phyloP scores from a whole-genome alignment of 495 filamentous ascomycete genomes.

The Aspergillus avenaceus region DNA sequence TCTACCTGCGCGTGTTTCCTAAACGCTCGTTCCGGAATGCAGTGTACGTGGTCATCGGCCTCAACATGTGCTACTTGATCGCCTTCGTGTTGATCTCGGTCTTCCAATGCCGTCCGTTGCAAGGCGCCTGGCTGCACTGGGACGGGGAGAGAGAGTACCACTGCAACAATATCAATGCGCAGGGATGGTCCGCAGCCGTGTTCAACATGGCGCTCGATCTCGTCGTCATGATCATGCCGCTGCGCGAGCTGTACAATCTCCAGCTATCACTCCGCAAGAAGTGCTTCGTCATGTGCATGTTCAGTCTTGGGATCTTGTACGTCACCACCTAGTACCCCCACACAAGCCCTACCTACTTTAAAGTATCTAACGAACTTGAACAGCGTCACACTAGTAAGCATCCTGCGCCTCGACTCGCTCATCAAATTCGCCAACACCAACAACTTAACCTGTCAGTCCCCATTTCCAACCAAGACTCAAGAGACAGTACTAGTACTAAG shows the following conservation, averaged over 20 bases:
- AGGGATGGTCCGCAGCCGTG: slow-evolving; percentile 35
- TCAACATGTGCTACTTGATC: slow-evolving; percentile 35
- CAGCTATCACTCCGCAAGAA: slow-evolving; percentile 30
- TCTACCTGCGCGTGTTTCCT: slow-evolving; percentile 44
- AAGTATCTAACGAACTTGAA: slow-evolving; percentile 3
- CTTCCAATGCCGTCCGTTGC: slow-evolving; percentile 40
- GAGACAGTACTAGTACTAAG: too few relatives aligned
- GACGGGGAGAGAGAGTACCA: slow-evolving; percentile 30
- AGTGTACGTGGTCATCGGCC: slow-evolving; percentile 26
- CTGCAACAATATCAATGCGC: slow-evolving; percentile 39
- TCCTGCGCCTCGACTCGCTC: slow-evolving; percentile 29
- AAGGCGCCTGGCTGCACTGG: slow-evolving; percentile 39
- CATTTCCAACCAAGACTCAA: not conserved
- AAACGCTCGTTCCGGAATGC: slow-evolving; percentile 21
- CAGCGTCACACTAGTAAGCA: slow-evolving; percentile 33
- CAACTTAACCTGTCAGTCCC: slow-evolving; percentile 29
- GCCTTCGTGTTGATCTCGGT: slow-evolving; percentile 36
- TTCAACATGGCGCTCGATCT: not conserved
- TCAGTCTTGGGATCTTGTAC: slow-evolving; percentile 34
- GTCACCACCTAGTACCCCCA: too few relatives aligned
- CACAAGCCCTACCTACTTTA: too few relatives aligned
- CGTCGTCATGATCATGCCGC: slow-evolving; percentile 24
- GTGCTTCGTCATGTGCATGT: slow-evolving; percentile 30
- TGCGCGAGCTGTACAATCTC: slow-evolving; percentile 28
- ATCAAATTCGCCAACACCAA: slow-evolving; percentile 27